Evolutionary conservation across 1,284 basidiomycete genomes (phyloP).

Genomic region (Leccinum fallax): DNA sequence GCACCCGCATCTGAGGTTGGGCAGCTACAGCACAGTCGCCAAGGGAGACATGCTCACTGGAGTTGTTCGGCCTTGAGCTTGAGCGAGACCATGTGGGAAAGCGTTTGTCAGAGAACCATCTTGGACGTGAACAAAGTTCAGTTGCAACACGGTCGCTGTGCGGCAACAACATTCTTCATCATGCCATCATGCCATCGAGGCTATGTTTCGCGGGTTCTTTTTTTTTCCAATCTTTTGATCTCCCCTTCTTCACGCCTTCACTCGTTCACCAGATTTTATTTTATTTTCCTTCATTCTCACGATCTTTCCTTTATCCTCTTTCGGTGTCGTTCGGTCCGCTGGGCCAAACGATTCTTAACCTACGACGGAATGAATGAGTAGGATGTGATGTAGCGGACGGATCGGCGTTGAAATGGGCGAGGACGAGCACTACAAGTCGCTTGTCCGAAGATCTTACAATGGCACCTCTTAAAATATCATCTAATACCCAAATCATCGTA

Average conservation of each 20-base stretch:
- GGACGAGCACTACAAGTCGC: not conserved
- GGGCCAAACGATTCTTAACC: too few relatives aligned
- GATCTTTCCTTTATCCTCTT: not conserved
- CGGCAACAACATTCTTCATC: not conserved
- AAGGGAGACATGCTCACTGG: slow-evolving; percentile 56
- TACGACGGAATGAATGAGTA: too few relatives aligned
- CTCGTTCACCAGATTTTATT: not conserved
- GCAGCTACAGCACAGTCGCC: slow-evolving; percentile 43
- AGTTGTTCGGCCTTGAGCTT: slow-evolving; percentile 36
- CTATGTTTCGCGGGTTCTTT: not conserved
- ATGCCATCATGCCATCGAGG: not conserved
- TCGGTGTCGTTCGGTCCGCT: too few relatives aligned
- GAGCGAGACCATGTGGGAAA: not conserved
- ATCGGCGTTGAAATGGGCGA: not conserved
- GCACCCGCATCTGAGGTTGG: not conserved
- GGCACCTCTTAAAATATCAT: not conserved
- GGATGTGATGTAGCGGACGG: too few relatives aligned
- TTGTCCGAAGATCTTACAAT: not conserved
- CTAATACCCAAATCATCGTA: not conserved
- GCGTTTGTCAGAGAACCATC: not conserved
- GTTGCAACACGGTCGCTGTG: not conserved
- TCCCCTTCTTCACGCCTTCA: not conserved
- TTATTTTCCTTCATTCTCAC: not conserved
- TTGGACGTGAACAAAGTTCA: not conserved
- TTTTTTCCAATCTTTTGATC: not conserved